Conservation (phyloP, 257 asterid genomes). For the Asclepias syriaca region DNA sequence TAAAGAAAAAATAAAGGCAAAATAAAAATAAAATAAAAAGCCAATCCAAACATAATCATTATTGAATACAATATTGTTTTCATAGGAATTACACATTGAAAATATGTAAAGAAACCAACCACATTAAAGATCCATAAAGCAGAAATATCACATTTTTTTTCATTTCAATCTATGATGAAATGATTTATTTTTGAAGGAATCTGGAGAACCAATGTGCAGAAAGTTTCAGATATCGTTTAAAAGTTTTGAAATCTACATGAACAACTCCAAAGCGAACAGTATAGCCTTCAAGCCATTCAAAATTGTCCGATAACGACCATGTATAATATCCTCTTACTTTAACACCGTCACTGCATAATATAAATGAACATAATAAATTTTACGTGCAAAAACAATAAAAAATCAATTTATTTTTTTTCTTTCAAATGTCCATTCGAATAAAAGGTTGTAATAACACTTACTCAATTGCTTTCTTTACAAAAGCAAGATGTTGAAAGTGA, state of each 20-base stretch:
- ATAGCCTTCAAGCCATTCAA: constrained; percentile 26
- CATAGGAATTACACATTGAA: too few relatives aligned
- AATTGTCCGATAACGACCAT: constrained; percentile 33
- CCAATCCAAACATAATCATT: too few relatives aligned
- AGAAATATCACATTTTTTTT: too few relatives aligned
- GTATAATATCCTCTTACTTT: constrained; percentile 26
- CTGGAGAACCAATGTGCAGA: constrained; percentile 29
- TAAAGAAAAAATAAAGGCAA: too few relatives aligned
- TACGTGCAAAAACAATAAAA: not conserved
- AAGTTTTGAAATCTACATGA: constrained; percentile 21
- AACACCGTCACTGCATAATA: constrained; percentile 20
- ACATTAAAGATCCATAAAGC: too few relatives aligned
- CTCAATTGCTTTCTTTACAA: constrained; percentile 22
- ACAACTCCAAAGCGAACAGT: constrained; percentile 24
- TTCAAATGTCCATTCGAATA: too few relatives aligned
- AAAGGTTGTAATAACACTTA: constrained; percentile 2
- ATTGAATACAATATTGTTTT: too few relatives aligned
- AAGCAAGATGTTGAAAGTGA: constrained; percentile 23
- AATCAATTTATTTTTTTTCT: too few relatives aligned
- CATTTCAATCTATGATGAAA: too few relatives aligned
- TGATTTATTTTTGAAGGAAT: not conserved
- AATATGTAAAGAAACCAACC: too few relatives aligned
- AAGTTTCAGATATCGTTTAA: constrained; percentile 24
- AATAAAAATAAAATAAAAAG: too few relatives aligned
- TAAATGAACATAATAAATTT: constrained; percentile 7